Evolutionary conservation across 176 grass and related monocot genomes (phyloP).

Genomic region (Oryza meridionalis): DNA sequence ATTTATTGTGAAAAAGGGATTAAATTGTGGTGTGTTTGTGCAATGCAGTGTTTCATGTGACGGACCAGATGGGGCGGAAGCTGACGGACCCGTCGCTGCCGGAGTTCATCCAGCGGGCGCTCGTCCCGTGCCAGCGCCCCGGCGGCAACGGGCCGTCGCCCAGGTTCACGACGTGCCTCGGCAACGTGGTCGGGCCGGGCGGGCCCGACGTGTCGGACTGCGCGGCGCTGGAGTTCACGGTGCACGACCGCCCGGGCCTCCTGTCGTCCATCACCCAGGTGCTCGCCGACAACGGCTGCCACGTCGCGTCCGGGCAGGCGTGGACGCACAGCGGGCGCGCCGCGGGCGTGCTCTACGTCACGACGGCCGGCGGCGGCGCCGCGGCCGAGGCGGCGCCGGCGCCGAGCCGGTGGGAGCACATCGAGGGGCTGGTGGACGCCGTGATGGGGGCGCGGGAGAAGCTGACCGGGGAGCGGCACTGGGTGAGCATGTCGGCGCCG

Average conservation of each 20-base stretch:
- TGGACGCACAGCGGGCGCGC: conserved; percentile 67
- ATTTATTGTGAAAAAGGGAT: background rate
- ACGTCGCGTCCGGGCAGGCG: conserved; percentile 59
- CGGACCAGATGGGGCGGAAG: conserved; percentile 69
- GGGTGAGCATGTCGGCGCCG: conserved; percentile 54
- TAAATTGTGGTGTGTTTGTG: background rate
- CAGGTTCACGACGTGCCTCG: conserved; percentile 63
- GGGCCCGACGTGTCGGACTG: conserved; percentile 56
- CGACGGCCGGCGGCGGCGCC: background rate
- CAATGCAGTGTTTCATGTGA: conserved; percentile 82
- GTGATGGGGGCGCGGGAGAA: conserved; percentile 55
- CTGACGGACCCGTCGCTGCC: conserved; percentile 61
- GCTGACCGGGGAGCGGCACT: conserved; percentile 46
- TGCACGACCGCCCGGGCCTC: conserved; percentile 59
- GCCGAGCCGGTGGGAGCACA: conserved; percentile 43
- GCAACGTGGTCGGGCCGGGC: conserved; percentile 55
- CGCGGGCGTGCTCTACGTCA: conserved; percentile 60
- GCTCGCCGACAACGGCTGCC: conserved; percentile 57
- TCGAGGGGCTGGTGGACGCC: conserved; percentile 65
- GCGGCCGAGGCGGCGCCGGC: background rate
- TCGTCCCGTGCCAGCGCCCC: conserved; percentile 16
- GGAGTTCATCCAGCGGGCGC: conserved; percentile 59
- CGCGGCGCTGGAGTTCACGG: conserved; percentile 67
- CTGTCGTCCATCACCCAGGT: conserved; percentile 67
- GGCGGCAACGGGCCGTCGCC: conserved; percentile 20